Conservation (phyloP, 78 protist species). For the Chrysochromulina tobinii region DNA sequence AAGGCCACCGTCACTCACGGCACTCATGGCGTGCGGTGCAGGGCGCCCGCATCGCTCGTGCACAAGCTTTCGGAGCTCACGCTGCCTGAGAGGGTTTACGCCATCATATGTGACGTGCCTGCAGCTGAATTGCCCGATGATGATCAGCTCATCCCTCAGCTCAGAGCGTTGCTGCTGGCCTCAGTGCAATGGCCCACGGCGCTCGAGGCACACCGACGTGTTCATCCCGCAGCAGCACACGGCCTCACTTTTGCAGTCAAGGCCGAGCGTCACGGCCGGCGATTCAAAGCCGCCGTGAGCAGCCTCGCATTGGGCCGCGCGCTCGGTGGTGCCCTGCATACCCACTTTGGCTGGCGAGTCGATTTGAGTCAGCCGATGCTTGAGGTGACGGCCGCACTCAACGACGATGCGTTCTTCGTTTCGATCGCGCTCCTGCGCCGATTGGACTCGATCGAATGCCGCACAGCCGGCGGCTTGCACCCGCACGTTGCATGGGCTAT, state of each 20-base stretch:
- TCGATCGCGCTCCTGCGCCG: neutral
- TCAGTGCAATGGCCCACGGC: neutral
- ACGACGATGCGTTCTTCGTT: neutral
- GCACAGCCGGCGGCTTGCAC: neutral
- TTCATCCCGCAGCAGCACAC: neutral
- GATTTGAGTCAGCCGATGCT: neutral
- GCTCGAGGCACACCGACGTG: neutral
- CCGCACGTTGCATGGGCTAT: neutral
- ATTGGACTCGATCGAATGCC: neutral
- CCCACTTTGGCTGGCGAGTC: neutral
- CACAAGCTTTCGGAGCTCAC: neutral
- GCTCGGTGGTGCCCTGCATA: neutral
- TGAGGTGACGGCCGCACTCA: neutral
- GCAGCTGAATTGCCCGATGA: neutral
- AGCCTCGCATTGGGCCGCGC: neutral
- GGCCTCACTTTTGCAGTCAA: neutral
- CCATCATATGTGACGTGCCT: neutral
- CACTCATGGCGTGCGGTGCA: neutral
- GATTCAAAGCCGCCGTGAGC: neutral
- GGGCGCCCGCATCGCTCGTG: neutral
- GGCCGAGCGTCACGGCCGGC: neutral
- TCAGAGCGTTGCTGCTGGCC: neutral
- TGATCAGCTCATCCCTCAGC: neutral
- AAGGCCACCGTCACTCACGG: neutral
- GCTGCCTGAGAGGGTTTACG: neutral